A percentile compares a stretch with the other conserved stretches of the same genome.
These are phyloP conservation scores for Sporothrix luriei DNA, from an alignment of 2,329 filamentous ascomycete species.

Conservation along the genomic window DNA sequence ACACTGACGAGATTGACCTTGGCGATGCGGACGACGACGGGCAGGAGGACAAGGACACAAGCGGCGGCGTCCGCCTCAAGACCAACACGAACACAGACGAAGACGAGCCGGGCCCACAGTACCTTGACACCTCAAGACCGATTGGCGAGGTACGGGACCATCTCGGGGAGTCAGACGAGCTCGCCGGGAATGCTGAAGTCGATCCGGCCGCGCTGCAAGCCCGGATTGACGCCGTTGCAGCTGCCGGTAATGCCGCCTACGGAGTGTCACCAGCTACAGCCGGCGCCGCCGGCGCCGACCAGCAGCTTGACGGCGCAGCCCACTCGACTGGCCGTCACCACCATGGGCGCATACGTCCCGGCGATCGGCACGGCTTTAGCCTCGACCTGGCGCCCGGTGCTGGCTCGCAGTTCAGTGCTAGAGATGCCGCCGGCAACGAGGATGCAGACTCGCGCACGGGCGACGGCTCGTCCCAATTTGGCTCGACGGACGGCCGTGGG, in stretches of 20 bases:
- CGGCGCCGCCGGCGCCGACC: background rate
- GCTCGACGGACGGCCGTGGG: background rate
- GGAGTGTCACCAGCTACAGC: conserved; percentile 9
- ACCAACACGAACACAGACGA: conserved; percentile 26
- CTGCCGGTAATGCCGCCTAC: conserved; percentile 33
- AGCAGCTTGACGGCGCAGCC: conserved; percentile 35
- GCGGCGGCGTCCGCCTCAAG: background rate
- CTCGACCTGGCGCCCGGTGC: conserved; percentile 10
- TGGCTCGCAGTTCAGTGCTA: background rate
- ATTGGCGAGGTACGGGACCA: conserved; percentile 35
- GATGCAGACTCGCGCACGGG: background rate
- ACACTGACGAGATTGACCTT: conserved; percentile 53
- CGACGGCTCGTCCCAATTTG: background rate
- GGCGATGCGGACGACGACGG: conserved; percentile 41
- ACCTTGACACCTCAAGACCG: conserved; percentile 43
- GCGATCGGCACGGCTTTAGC: conserved; percentile 29
- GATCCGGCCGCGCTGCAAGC: conserved; percentile 34
- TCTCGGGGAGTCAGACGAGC: background rate
- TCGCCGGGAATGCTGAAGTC: conserved; percentile 9
- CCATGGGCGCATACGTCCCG: background rate
- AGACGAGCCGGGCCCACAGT: conserved; percentile 40
- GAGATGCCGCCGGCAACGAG: background rate
- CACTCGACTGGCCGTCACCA: conserved; percentile 27
- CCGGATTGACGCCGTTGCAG: conserved; percentile 40
- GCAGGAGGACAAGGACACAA: background rate